phyloP scores from a whole-genome alignment of 352 stramenopile species.

The Phytophthora lateralis region DNA sequence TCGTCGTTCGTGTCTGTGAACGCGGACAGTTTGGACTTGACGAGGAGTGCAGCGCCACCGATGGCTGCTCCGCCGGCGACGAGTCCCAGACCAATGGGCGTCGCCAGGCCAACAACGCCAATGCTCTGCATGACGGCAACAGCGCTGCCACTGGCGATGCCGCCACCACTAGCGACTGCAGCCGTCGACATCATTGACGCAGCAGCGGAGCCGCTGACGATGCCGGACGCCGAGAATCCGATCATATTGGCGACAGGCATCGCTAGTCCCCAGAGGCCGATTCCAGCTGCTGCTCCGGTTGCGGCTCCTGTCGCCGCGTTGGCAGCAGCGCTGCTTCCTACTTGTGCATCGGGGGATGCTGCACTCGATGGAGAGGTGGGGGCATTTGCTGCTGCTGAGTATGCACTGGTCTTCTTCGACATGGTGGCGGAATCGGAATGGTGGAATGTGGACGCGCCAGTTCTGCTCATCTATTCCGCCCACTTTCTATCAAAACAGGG shows the following conservation, averaged over 20 bases:
- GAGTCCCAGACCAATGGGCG: slow-evolving; percentile 30
- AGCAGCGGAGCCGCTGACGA: slow-evolving; percentile 46
- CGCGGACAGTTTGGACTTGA: slow-evolving; percentile 2
- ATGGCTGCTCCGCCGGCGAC: slow-evolving; percentile 22
- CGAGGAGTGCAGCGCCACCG: slow-evolving; percentile 17
- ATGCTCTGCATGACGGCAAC: slow-evolving; percentile 58
- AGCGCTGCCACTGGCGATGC: slow-evolving; percentile 43
- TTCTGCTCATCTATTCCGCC: background rate
- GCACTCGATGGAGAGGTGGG: background rate
- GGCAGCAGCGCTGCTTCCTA: background rate
- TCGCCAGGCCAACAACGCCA: slow-evolving; percentile 46
- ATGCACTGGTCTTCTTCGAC: slow-evolving; percentile 5
- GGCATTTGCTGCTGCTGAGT: background rate
- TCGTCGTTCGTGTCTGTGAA: background rate
- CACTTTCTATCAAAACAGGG: background rate
- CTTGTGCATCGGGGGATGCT: background rate
- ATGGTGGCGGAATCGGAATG: background rate
- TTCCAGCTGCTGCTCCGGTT: slow-evolving; percentile 26
- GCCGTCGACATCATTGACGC: slow-evolving; percentile 63
- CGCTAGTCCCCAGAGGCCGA: slow-evolving; percentile 30
- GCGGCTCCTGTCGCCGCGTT: slow-evolving; percentile 23
- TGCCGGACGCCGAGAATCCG: slow-evolving; percentile 48
- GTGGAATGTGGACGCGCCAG: background rate
- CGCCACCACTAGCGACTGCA: slow-evolving; percentile 53
- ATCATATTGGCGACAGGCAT: slow-evolving; percentile 35